Percentiles rank a stretch among this genome's conserved stretches.
phyloP scores from a whole-genome alignment of 176 grass and related monocot species.

The Zea luxurians region DNA sequence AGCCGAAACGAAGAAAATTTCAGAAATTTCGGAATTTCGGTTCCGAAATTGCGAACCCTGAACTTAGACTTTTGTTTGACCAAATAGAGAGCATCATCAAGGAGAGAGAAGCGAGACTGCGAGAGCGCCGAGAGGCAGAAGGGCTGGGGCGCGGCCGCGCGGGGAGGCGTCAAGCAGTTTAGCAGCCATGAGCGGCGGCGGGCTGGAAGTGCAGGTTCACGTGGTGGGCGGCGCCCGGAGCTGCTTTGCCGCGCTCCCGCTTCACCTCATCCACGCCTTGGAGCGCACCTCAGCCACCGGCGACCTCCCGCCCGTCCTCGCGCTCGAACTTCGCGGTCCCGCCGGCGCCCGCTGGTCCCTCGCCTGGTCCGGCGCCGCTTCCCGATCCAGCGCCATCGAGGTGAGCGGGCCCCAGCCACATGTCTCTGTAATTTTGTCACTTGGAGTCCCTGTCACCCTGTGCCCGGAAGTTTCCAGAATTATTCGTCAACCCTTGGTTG shows the following conservation, averaged over 20 bases:
- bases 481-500: background rate
- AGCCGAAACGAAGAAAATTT: too few species aligned
- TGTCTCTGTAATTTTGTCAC: background rate
- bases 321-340: conserved; percentile 59
- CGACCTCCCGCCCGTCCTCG: conserved; percentile 75
- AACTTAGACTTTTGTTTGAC: conserved; percentile 3
- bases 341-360: conserved; percentile 63
- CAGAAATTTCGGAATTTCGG: too few species aligned
- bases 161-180: background rate
- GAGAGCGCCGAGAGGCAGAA: background rate
- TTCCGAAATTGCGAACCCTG: too few species aligned
- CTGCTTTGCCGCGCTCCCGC: conserved; percentile 91
- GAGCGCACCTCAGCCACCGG: conserved; percentile 53
- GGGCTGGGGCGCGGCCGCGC: background rate
- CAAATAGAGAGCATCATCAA: background rate
- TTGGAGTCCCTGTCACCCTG: background rate
- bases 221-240: conserved; percentile 63
- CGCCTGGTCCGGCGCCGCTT: conserved; percentile 84
- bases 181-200: conserved; percentile 34
- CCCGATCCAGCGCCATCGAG: conserved; percentile 69
- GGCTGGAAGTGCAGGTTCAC: conserved; percentile 72
- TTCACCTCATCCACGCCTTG: conserved; percentile 72
- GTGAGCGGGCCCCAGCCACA: conserved; percentile 30
- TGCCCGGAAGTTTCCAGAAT: background rate
- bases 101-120: background rate